phyloP scores from a whole-genome alignment of 441 rosid species.

The Caryocar brasiliense region DNA sequence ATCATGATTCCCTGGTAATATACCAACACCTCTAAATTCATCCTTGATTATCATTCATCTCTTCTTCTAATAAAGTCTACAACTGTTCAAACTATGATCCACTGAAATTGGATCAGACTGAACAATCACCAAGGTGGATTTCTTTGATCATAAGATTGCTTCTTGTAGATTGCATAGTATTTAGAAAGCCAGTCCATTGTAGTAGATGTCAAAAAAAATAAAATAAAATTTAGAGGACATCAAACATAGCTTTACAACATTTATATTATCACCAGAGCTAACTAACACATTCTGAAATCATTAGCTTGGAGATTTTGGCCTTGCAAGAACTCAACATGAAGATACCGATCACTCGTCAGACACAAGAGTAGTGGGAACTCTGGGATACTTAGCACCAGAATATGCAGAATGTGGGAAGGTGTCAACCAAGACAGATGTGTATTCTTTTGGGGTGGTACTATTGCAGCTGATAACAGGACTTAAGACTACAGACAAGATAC shows the following conservation, averaged over 20 bases:
- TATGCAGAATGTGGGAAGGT: constrained; percentile 22
- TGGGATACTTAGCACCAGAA: constrained; percentile 40
- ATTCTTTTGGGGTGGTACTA: constrained; percentile 41
- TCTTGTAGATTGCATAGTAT: too few relatives aligned
- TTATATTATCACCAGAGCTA: too few relatives aligned
- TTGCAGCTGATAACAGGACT: constrained; percentile 35
- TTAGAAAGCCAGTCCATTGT: too few relatives aligned
- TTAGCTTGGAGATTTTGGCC: constrained; percentile 44
- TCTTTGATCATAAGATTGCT: too few relatives aligned
- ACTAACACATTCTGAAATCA: constrained; percentile 23
- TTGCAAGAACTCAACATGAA: constrained; percentile 17
- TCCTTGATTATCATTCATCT: too few relatives aligned
- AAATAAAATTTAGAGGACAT: too few relatives aligned
- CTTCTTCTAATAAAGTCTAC: too few relatives aligned
- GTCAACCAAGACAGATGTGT: constrained; percentile 42
- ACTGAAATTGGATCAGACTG: too few relatives aligned
- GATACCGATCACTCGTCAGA: constrained; percentile 22
- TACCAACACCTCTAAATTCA: constrained; percentile 8
- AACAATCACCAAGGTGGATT: too few relatives aligned
- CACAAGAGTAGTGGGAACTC: constrained; percentile 19
- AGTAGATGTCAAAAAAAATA: too few relatives aligned
- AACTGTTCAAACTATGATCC: too few relatives aligned
- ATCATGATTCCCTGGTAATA: constrained; percentile 40
- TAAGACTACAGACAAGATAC: constrained; percentile 41
- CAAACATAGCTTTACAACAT: too few relatives aligned